phyloP scores from a whole-genome alignment of 2,329 filamentous ascomycete genomes.

The Stachybotrys chlorohalonatus region DNA sequence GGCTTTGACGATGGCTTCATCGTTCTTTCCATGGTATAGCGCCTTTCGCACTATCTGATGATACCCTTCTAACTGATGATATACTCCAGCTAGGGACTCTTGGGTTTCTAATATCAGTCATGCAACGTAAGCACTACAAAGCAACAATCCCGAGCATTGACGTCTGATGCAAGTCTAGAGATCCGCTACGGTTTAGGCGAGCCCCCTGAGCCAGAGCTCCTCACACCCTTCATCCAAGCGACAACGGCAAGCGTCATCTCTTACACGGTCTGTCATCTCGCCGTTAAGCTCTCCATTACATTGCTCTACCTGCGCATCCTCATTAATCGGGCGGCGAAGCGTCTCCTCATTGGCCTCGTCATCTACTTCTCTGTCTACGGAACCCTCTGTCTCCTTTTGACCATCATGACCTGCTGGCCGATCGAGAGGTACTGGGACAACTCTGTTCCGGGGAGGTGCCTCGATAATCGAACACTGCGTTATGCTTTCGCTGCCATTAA shows the following conservation, averaged over 20 bases:
- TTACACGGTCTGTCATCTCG: slow-evolving; percentile 14
- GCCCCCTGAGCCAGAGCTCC: slow-evolving; percentile 3
- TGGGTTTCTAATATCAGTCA: too few species aligned
- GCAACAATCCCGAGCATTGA: too few species aligned
- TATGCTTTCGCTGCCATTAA: too few species aligned
- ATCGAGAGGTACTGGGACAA: slow-evolving; percentile 1
- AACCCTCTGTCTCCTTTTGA: slow-evolving; percentile 10
- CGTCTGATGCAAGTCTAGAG: slow-evolving; percentile 3
- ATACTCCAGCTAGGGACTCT: too few species aligned
- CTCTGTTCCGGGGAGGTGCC: too few species aligned
- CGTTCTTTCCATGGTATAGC: too few species aligned
- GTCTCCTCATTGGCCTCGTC: slow-evolving; percentile 12
- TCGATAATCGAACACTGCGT: too few species aligned
- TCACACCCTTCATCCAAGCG: slow-evolving; percentile 11
- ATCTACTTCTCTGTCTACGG: slow-evolving; percentile 12
- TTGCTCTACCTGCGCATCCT: slow-evolving; percentile 19
- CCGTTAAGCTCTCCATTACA: slow-evolving; percentile 18
- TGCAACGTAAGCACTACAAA: too few species aligned
- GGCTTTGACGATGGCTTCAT: too few species aligned
- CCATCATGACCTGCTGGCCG: slow-evolving; percentile 15
- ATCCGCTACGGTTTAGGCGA: slow-evolving; percentile 14
- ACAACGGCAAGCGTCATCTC: slow-evolving; percentile 12
- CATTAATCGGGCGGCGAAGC: slow-evolving; percentile 7
- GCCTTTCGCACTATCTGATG: too few species aligned
- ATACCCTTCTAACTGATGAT: too few species aligned